Conservation (phyloP, 345 rosid species). For the Citrus cavaleriei region DNA sequence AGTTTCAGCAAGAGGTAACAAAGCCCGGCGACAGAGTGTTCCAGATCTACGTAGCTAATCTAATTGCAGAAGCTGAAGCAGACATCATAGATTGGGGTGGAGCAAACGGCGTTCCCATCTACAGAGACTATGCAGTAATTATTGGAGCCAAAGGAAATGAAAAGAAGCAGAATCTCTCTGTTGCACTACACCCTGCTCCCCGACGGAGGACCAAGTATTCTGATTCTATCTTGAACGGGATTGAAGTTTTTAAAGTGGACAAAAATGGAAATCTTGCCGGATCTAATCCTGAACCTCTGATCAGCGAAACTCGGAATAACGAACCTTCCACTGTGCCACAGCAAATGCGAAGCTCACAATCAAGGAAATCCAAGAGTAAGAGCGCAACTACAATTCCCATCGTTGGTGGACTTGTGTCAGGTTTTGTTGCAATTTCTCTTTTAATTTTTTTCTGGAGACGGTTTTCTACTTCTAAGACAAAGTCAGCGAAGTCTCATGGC, state of each 20-base stretch:
- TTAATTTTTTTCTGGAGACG: neutral
- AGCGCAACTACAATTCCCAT: neutral
- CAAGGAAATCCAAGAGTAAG: too few species aligned
- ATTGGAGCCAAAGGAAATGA: slow-evolving; percentile 2
- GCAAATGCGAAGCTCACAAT: too few species aligned
- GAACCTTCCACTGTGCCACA: too few species aligned
- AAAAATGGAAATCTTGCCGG: neutral
- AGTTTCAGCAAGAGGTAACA: slow-evolving; percentile 15
- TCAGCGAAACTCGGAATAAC: neutral
- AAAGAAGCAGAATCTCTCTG: slow-evolving; percentile 24
- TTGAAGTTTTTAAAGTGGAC: slow-evolving; percentile 49
- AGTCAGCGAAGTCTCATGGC: neutral
- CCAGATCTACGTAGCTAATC: slow-evolving; percentile 16
- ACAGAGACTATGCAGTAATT: slow-evolving; percentile 18
- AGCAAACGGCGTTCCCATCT: slow-evolving; percentile 17
- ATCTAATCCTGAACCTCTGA: slow-evolving; percentile 26
- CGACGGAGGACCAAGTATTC: neutral
- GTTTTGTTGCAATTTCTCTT: neutral
- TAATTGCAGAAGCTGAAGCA: neutral
- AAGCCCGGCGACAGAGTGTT: neutral
- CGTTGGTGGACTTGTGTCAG: neutral
- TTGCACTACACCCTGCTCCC: slow-evolving; percentile 15
- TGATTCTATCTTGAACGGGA: slow-evolving; percentile 43
- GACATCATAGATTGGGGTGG: slow-evolving; percentile 19
- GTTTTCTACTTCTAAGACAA: neutral